Percentiles rank a stretch among this genome's conserved stretches.
Evolutionary conservation across 202 grass and related monocot species (phyloP).

Genomic region (Saccharum hybrid): DNA sequence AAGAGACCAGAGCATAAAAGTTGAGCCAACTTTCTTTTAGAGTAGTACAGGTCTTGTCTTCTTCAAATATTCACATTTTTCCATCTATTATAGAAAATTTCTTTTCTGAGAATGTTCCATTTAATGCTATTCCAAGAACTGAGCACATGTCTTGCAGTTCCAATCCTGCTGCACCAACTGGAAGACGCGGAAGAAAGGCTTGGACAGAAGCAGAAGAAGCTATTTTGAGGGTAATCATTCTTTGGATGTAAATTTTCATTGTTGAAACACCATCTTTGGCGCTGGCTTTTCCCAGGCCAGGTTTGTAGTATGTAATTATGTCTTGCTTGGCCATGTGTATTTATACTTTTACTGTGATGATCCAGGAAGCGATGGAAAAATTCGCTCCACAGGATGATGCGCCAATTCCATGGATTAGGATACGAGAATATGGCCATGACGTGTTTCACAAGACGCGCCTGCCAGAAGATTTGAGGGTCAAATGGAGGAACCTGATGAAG

Average conservation of each 20-base stretch:
- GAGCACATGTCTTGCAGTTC: constrained; percentile 37
- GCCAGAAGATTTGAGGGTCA: constrained; percentile 55
- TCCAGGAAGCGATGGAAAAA: constrained; percentile 50
- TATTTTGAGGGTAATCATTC: constrained; percentile 47
- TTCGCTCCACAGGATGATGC: constrained; percentile 5
- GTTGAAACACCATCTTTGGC: constrained; percentile 12
- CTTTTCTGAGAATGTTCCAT: neutral
- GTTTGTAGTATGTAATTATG: neutral
- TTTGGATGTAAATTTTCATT: neutral
- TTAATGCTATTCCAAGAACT: constrained; percentile 1
- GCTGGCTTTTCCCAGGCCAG: neutral
- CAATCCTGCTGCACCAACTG: constrained; percentile 30
- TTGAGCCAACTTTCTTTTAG: neutral
- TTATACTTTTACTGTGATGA: constrained; percentile 15
- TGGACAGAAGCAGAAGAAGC: constrained; percentile 52
- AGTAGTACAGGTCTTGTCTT: neutral
- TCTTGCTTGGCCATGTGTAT: neutral
- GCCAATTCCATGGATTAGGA: constrained; percentile 44
- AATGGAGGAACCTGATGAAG: constrained; percentile 59
- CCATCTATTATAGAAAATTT: neutral
- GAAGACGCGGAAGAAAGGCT: constrained; percentile 35
- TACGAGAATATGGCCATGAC: constrained; percentile 43
- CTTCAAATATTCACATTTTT: neutral
- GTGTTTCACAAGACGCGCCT: constrained; percentile 50
- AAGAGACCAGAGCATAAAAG: neutral